These are phyloP conservation scores for Cryphonectria parasitica DNA, from an alignment of 2,329 filamentous ascomycete genomes.

Conservation along the genomic window DNA sequence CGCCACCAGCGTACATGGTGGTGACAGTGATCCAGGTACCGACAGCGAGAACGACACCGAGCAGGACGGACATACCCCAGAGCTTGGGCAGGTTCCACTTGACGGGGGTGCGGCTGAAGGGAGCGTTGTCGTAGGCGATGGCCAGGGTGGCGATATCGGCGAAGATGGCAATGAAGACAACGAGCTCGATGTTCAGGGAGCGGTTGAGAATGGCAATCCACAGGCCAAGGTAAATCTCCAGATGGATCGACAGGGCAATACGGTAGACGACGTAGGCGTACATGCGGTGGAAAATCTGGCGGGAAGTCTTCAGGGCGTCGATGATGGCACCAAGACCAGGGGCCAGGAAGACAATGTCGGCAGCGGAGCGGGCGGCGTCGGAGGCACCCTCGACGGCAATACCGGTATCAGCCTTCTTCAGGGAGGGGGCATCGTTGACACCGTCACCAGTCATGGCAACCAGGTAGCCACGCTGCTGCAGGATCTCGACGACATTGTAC, in stretches of 20 bases:
- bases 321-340: slow-evolving; percentile 92
- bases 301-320: slow-evolving; percentile 88
- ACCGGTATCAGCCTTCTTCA: slow-evolving; percentile 96
- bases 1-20: slow-evolving; percentile 73
- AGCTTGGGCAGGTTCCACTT: slow-evolving; percentile 96
- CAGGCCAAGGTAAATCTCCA: slow-evolving; percentile 88
- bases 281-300: slow-evolving; percentile 97
- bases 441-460: slow-evolving; percentile 97
- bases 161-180: slow-evolving; percentile 95
- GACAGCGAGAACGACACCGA: slow-evolving; percentile 78
- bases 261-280: slow-evolving; percentile 95
- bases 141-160: slow-evolving; percentile 90
- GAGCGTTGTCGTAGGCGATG: slow-evolving; percentile 92
- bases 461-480: slow-evolving; percentile 90
- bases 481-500: slow-evolving; percentile 90
- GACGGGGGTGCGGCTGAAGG: slow-evolving; percentile 82
- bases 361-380: slow-evolving; percentile 86
- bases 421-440: slow-evolving; percentile 90
- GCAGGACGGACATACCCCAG: slow-evolving; percentile 87
- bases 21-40: slow-evolving; percentile 90
- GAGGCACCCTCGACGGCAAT: slow-evolving; percentile 93
- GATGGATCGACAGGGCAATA: slow-evolving; percentile 87
- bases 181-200: slow-evolving; percentile 81
- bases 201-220: slow-evolving; percentile 90
- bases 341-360: slow-evolving; percentile 92